These are phyloP conservation scores for Monascus ruber DNA, from an alignment of 2,329 filamentous ascomycete genomes.

Conservation along the genomic window DNA sequence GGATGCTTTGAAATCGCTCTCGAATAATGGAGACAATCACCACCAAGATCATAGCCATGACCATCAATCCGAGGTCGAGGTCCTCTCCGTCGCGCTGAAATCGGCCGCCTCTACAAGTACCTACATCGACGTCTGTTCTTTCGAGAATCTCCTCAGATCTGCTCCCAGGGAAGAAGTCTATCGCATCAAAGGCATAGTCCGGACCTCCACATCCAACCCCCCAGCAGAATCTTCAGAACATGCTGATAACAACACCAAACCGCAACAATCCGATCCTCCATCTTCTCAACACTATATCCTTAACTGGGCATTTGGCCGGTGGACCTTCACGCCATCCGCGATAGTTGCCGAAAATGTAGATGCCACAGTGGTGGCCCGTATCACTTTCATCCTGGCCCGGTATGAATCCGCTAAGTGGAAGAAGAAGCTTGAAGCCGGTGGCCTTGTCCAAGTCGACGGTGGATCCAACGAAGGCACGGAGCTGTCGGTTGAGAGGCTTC, in stretches of 20 bases:
- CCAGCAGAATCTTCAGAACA: constrained; percentile 39
- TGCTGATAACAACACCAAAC: constrained; percentile 22
- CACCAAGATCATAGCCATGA: constrained; percentile 37
- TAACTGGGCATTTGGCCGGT: constrained; percentile 96
- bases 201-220: constrained; percentile 28
- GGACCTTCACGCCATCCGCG: constrained; percentile 63
- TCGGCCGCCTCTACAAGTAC: constrained; percentile 31
- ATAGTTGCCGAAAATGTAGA: constrained; percentile 28
- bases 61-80: constrained; percentile 81
- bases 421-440: constrained; percentile 33
- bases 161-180: constrained; percentile 92
- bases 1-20: constrained; percentile 21
- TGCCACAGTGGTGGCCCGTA: constrained; percentile 21
- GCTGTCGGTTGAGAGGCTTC: constrained; percentile 24
- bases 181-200: constrained; percentile 69
- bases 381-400: constrained; percentile 38
- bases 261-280: constrained; percentile 13
- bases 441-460: constrained; percentile 18
- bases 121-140: constrained; percentile 46
- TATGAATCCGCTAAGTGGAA: constrained; percentile 39
- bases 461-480: constrained; percentile 10
- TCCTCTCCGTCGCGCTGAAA: constrained; percentile 66
- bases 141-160: constrained; percentile 55
- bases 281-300: constrained; percentile 61
- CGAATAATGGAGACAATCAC: constrained; percentile 15